Conservation (phyloP, 805 yeast genomes). For the Cyberlindnera galapagoensis region DNA sequence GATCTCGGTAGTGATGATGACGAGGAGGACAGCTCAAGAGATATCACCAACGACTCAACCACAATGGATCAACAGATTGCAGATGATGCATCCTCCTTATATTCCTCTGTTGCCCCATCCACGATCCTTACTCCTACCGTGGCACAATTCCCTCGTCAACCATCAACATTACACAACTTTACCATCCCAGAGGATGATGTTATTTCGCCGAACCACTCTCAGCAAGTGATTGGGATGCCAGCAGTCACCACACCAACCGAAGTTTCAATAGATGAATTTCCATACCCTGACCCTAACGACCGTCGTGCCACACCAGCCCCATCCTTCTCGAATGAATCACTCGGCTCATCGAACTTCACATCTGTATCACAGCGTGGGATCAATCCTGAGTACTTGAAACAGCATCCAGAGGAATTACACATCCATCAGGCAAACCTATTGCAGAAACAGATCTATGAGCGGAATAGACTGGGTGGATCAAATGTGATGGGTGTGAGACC, state of each 20-base stretch:
- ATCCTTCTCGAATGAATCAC: constrained; percentile 26
- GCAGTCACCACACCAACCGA: constrained; percentile 6
- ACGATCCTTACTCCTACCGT: constrained; percentile 12
- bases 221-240: constrained; percentile 4
- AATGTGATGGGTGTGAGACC: too few relatives aligned
- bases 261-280: constrained; percentile 9
- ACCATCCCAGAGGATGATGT: constrained; percentile 12
- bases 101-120: constrained; percentile 20
- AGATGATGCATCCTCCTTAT: constrained; percentile 21
- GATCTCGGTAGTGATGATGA: constrained; percentile 2
- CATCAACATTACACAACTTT: constrained; percentile 9
- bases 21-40: constrained; percentile 1
- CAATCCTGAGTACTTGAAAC: constrained; percentile 46
- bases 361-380: constrained; percentile 72
- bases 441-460: background rate
- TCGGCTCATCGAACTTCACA: constrained; percentile 54
- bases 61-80: background rate
- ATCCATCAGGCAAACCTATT: too few relatives aligned
- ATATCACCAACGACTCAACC: background rate
- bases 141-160: constrained; percentile 11
- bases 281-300: constrained; percentile 20
- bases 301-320: constrained; percentile 25
- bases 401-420: constrained; percentile 20
- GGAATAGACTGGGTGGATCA: background rate
- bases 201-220: background rate